A percentile compares a stretch with the other conserved stretches of the same genome.
Evolutionary conservation across 768 basidiomycete genomes (phyloP).

Genomic region (Mycena venus): DNA sequence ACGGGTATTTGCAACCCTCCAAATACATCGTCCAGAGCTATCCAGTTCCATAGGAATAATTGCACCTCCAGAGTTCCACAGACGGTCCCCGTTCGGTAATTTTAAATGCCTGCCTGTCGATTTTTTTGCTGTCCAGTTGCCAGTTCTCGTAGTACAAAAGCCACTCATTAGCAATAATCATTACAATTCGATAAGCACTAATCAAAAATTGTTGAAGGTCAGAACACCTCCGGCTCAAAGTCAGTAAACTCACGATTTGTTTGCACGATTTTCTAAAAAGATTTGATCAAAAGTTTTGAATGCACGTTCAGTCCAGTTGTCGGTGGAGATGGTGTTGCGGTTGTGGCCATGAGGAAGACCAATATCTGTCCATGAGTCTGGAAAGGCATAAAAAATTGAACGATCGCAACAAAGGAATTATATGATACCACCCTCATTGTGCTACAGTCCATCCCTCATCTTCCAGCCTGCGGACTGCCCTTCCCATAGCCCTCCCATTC

Average conservation of each 20-base stretch:
- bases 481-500: too few species aligned
- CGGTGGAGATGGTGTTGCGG: slow-evolving; percentile 25
- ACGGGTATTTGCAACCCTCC: not conserved
- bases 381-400: not conserved
- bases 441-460: too few species aligned
- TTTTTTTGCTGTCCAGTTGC: slow-evolving; percentile 2
- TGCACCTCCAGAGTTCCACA: slow-evolving; percentile 5
- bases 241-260: slow-evolving; percentile 16
- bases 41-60: not conserved
- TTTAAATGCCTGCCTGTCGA: slow-evolving; percentile 8
- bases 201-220: not conserved
- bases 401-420: too few species aligned
- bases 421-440: too few species aligned
- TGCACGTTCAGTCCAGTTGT: slow-evolving; percentile 32
- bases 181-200: slow-evolving; percentile 20
- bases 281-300: slow-evolving; percentile 34
- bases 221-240: not conserved
- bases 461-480: too few species aligned
- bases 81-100: slow-evolving; percentile 5
- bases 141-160: slow-evolving; percentile 23
- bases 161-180: slow-evolving; percentile 26
- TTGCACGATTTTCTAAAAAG: slow-evolving; percentile 27
- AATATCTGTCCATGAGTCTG: slow-evolving; percentile 30
- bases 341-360: slow-evolving; percentile 23
- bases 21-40: not conserved